Evolutionary conservation across 495 filamentous ascomycete species (phyloP).

Genomic region (Aspergillus carlsbadensis): DNA sequence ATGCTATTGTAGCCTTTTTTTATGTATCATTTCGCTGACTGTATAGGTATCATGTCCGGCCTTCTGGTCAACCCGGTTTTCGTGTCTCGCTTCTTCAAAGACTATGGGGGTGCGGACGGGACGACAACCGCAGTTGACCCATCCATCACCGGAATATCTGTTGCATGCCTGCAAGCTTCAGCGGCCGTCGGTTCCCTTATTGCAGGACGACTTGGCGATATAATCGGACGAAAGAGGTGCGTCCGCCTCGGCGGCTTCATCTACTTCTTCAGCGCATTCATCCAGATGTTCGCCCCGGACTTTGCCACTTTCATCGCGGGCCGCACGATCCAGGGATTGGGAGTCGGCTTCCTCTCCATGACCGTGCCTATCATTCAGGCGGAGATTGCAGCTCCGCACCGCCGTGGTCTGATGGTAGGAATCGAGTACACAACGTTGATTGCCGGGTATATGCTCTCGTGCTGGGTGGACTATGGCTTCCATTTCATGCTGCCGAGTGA

Average conservation of each 20-base stretch:
- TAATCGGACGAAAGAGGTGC: slow-evolving; percentile 32
- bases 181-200: slow-evolving; percentile 30
- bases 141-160: slow-evolving; percentile 33
- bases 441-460: slow-evolving; percentile 32
- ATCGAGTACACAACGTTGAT: slow-evolving; percentile 32
- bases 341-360: slow-evolving; percentile 30
- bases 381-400: slow-evolving; percentile 27
- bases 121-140: slow-evolving; percentile 22
- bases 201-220: slow-evolving; percentile 29
- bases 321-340: slow-evolving; percentile 28
- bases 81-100: slow-evolving; percentile 28
- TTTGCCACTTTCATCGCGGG: slow-evolving; percentile 28
- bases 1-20: background rate
- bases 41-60: slow-evolving; percentile 31
- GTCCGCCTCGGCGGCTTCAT: slow-evolving; percentile 33
- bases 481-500: slow-evolving; percentile 25
- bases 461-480: slow-evolving; percentile 34
- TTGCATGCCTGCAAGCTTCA: slow-evolving; percentile 31
- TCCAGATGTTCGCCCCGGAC: slow-evolving; percentile 30
- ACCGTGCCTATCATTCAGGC: slow-evolving; percentile 32
- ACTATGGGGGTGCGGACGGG: slow-evolving; percentile 29
- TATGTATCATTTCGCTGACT: slow-evolving; percentile 7
- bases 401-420: slow-evolving; percentile 30
- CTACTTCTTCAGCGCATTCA: slow-evolving; percentile 33
- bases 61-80: slow-evolving; percentile 31